Evolutionary conservation across 2,329 filamentous ascomycete species (phyloP).

Genomic region (Talaromyces albobiverticillius): DNA sequence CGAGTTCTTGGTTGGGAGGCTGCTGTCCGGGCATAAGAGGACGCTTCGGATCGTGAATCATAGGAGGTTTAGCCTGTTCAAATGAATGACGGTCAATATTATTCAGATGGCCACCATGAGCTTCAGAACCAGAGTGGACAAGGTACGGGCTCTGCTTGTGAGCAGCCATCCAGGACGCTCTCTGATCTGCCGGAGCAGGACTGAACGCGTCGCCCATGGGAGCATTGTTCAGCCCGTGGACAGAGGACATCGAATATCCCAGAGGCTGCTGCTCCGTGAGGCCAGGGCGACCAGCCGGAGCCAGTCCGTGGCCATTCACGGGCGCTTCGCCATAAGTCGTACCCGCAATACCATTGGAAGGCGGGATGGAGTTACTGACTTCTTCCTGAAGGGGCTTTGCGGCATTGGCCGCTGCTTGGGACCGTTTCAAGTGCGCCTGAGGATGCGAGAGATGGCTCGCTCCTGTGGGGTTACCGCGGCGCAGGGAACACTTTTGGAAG

Average conservation of each 20-base stretch:
- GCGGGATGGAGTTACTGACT: slow-evolving; percentile 42
- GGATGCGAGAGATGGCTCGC: slow-evolving; percentile 93
- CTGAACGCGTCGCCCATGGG: slow-evolving; percentile 21
- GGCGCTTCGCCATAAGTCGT: slow-evolving; percentile 40
- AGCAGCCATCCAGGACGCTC: slow-evolving; percentile 42
- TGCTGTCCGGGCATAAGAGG: slow-evolving; percentile 60
- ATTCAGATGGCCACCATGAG: slow-evolving; percentile 37
- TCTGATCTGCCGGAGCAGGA: slow-evolving; percentile 28
- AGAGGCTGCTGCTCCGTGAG: slow-evolving; percentile 42
- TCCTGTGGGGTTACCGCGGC: slow-evolving; percentile 91
- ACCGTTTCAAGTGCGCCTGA: slow-evolving; percentile 81
- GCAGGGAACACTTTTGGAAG: slow-evolving; percentile 98
- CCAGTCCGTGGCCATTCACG: slow-evolving; percentile 40
- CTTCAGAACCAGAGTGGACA: slow-evolving; percentile 40
- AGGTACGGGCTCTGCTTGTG: slow-evolving; percentile 45
- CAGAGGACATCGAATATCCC: slow-evolving; percentile 41
- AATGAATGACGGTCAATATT: slow-evolving; percentile 42
- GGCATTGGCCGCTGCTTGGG: slow-evolving; percentile 44
- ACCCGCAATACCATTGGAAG: slow-evolving; percentile 43
- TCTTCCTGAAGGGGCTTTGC: slow-evolving; percentile 43
- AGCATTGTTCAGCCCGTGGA: slow-evolving; percentile 41
- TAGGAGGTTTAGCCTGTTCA: slow-evolving; percentile 43
- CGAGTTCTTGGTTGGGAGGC: slow-evolving; percentile 60
- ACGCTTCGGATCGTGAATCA: slow-evolving; percentile 40
- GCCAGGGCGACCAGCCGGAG: slow-evolving; percentile 32